These are phyloP conservation scores for Dryas integrifolia DNA, from an alignment of 331 rosid species.

Conservation along the genomic window DNA sequence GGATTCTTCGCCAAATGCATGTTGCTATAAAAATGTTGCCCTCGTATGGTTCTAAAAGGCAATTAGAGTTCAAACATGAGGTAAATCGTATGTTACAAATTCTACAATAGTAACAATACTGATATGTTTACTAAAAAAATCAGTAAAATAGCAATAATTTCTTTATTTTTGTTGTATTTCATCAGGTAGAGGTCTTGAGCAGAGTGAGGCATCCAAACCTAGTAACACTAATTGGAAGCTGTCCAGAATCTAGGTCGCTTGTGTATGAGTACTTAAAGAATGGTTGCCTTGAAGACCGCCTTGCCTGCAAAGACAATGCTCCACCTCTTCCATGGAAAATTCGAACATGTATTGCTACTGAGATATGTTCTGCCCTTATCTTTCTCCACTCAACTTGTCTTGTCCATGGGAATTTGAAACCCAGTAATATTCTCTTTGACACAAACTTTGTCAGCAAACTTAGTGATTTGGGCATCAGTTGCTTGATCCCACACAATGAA, in stretches of 20 bases:
- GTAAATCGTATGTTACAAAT: constrained; percentile 40
- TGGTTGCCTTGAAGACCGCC: constrained; percentile 78
- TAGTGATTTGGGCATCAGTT: constrained; percentile 57
- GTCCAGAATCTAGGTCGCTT: constrained; percentile 74
- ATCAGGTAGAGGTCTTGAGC: constrained; percentile 83
- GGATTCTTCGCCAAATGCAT: constrained; percentile 65
- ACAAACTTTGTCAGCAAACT: constrained; percentile 70
- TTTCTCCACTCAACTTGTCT: constrained; percentile 75
- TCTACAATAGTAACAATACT: neutral
- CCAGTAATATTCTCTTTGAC: constrained; percentile 84
- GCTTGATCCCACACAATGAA: constrained; percentile 47
- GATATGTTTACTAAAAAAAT: neutral
- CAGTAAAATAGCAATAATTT: neutral
- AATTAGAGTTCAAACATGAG: constrained; percentile 57
- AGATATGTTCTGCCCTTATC: constrained; percentile 76
- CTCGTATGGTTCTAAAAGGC: constrained; percentile 72
- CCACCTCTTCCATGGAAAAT: constrained; percentile 76
- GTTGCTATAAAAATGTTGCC: constrained; percentile 95
- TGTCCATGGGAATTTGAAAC: constrained; percentile 82
- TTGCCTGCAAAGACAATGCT: constrained; percentile 46
- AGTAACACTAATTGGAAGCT: constrained; percentile 65
- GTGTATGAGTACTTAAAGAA: constrained; percentile 74
- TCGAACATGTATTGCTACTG: constrained; percentile 63
- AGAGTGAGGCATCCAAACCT: constrained; percentile 83
- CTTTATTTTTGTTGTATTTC: constrained; percentile 30